Conservation (phyloP, 2,329 filamentous ascomycete genomes). For the Plenodomus biglobosus region DNA sequence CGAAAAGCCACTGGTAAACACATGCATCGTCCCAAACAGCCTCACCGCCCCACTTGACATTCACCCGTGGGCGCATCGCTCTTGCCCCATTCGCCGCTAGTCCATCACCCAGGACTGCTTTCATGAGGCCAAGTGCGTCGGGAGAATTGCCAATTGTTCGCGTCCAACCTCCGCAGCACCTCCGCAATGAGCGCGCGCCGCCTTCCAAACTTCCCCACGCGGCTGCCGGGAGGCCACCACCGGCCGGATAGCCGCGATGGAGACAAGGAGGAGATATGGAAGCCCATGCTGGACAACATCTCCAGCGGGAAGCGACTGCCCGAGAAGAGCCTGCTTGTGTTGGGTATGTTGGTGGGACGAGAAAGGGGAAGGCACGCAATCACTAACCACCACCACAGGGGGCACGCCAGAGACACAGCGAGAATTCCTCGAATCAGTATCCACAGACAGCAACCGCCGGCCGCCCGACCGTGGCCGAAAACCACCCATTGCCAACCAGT, state of each 20-base stretch:
- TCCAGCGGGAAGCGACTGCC: conserved; percentile 87
- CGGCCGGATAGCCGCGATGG: conserved; percentile 60
- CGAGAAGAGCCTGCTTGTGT: conserved; percentile 85
- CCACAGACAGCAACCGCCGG: conserved; percentile 50
- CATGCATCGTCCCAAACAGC: conserved; percentile 22
- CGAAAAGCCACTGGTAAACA: conserved; percentile 29
- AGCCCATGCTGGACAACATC: conserved; percentile 85
- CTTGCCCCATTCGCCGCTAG: conserved; percentile 2
- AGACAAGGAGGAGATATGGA: conserved; percentile 86
- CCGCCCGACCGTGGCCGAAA: conserved; percentile 56
- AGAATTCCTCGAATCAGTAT: conserved; percentile 69
- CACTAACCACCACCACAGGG: conserved; percentile 52
- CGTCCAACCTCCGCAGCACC: conserved; percentile 23
- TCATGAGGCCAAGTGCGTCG: not conserved
- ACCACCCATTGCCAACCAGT: conserved; percentile 85
- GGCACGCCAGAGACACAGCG: conserved; percentile 80
- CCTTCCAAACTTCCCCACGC: conserved; percentile 34
- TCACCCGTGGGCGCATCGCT: conserved; percentile 15
- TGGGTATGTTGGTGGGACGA: conserved; percentile 66
- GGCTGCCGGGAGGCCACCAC: conserved; percentile 24
- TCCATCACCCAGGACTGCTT: not conserved
- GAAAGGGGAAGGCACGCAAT: conserved; percentile 20
- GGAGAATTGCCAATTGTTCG: conserved; percentile 2
- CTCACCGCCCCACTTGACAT: conserved; percentile 22
- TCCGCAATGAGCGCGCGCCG: conserved; percentile 41